phyloP scores from a whole-genome alignment of 2,329 filamentous ascomycete genomes.

The Fusarium neocosmosporiellum region DNA sequence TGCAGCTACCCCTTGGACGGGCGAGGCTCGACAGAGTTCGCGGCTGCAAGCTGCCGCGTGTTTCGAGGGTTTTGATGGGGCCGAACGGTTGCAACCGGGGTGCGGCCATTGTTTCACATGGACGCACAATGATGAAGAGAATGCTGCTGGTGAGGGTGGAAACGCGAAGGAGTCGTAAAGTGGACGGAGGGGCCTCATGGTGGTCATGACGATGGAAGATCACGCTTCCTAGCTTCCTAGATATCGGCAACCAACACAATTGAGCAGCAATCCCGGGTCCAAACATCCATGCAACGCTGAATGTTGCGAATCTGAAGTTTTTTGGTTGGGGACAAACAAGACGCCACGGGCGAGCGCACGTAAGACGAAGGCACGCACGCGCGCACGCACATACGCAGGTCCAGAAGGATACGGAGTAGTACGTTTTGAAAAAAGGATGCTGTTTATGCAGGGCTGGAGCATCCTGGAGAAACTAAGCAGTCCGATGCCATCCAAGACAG shows the following conservation, averaged over 20 bases:
- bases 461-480: neutral
- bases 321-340: constrained; percentile 23
- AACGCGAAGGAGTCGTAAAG: constrained; percentile 17
- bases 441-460: constrained; percentile 23
- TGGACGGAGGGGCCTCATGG: constrained; percentile 22
- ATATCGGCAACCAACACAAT: constrained; percentile 33
- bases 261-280: constrained; percentile 26
- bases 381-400: constrained; percentile 8
- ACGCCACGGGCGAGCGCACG: constrained; percentile 18
- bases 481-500: neutral
- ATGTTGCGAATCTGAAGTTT: constrained; percentile 32
- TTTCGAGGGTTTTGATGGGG: constrained; percentile 36
- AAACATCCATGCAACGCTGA: constrained; percentile 35
- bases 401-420: constrained; percentile 4
- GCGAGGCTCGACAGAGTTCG: constrained; percentile 24
- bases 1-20: constrained; percentile 22
- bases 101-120: constrained; percentile 40
- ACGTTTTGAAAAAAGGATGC: constrained; percentile 21
- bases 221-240: constrained; percentile 14
- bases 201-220: constrained; percentile 24
- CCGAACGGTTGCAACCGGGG: constrained; percentile 32
- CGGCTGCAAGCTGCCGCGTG: constrained; percentile 37
- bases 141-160: constrained; percentile 32
- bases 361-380: constrained; percentile 5
- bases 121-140: constrained; percentile 25